These are phyloP conservation scores for Nemania abortiva DNA, from an alignment of 2,329 filamentous ascomycete genomes.

Conservation along the genomic window DNA sequence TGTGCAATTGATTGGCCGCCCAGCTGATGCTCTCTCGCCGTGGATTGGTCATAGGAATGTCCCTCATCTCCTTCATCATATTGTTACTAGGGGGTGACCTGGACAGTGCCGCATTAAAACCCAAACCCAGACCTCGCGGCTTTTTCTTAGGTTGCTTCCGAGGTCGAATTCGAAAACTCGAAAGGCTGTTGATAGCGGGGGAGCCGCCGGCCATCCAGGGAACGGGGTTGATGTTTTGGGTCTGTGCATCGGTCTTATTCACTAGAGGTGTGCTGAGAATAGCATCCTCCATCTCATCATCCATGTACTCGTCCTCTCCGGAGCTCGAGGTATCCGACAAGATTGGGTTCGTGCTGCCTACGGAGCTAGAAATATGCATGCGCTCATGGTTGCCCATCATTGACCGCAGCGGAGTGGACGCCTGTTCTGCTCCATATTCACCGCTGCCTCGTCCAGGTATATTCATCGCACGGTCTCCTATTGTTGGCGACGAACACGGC, in stretches of 20 bases:
- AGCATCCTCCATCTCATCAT: constrained; percentile 81
- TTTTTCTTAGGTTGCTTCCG: constrained; percentile 73
- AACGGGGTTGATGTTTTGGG: constrained; percentile 54
- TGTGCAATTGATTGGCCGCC: constrained; percentile 88
- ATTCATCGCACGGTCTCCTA: constrained; percentile 74
- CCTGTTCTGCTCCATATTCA: constrained; percentile 70
- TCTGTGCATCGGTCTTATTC: constrained; percentile 66
- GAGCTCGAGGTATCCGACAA: constrained; percentile 81
- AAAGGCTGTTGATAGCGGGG: constrained; percentile 78
- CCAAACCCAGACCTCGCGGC: constrained; percentile 61
- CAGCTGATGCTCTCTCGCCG: constrained; percentile 90
- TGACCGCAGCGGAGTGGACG: constrained; percentile 78
- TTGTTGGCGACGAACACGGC: constrained; percentile 89
- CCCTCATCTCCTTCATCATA: constrained; percentile 54
- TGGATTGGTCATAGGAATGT: constrained; percentile 60
- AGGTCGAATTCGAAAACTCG: constrained; percentile 84
- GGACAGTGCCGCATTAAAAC: constrained; percentile 67
- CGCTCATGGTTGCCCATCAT: constrained; percentile 77
- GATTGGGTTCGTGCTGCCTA: constrained; percentile 81
- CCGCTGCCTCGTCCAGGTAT: constrained; percentile 66
- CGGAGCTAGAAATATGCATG: constrained; percentile 80
- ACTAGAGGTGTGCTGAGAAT: constrained; percentile 87
- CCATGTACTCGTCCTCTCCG: constrained; percentile 77
- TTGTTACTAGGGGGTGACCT: constrained; percentile 76
- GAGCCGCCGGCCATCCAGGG: constrained; percentile 76